These are phyloP conservation scores for Boletus patriciae DNA, from an alignment of 768 basidiomycete genomes.

Conservation along the genomic window DNA sequence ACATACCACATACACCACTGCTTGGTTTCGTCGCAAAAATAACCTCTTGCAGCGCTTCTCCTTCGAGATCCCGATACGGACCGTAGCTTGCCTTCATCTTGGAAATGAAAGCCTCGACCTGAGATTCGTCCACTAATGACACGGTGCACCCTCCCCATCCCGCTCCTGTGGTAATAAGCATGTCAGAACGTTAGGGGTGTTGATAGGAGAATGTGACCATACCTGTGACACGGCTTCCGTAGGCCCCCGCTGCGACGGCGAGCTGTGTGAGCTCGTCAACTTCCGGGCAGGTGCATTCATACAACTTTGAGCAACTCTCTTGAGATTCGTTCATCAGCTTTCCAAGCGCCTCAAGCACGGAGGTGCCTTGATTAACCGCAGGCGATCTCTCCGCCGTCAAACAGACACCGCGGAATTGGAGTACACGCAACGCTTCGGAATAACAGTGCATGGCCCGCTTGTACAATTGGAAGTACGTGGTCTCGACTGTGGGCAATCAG, in stretches of 20 bases:
- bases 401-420: conserved; percentile 72
- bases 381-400: conserved; percentile 39
- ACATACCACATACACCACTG: conserved; percentile 77
- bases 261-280: conserved; percentile 66
- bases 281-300: conserved; percentile 80
- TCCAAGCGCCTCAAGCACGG: conserved; percentile 55
- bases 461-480: conserved; percentile 79
- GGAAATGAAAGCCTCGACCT: conserved; percentile 63
- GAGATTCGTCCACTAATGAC: conserved; percentile 66
- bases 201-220: background rate
- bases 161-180: conserved; percentile 49
- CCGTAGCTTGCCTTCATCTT: conserved; percentile 58
- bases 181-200: background rate
- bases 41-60: conserved; percentile 58
- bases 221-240: conserved; percentile 86
- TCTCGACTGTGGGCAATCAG: conserved; percentile 50
- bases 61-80: conserved; percentile 61
- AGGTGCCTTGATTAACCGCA: conserved; percentile 15
- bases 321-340: conserved; percentile 79
- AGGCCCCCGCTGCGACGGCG: conserved; percentile 69
- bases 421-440: conserved; percentile 76
- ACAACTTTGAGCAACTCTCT: conserved; percentile 62
- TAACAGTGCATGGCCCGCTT: conserved; percentile 81
- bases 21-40: conserved; percentile 86
- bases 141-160: conserved; percentile 94